phyloP scores from a whole-genome alignment of 116 monocot genomes.

The Papilionanthe hybrid region DNA sequence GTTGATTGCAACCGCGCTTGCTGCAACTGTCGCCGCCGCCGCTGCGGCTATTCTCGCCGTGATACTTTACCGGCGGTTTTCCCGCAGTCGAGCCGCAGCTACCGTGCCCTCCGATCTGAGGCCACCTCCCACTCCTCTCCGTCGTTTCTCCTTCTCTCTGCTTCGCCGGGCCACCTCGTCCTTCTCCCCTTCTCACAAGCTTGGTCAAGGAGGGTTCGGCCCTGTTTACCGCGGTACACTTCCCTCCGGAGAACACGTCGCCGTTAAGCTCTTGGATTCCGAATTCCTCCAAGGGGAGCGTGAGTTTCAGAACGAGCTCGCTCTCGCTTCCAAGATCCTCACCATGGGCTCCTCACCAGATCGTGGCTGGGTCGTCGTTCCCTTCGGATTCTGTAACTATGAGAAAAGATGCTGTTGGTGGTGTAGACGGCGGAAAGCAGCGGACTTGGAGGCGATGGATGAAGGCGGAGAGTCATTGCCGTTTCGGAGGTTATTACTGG shows the following conservation, averaged over 20 bases:
- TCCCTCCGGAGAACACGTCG: slow-evolving; percentile 42
- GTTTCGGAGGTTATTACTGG: slow-evolving; percentile 47
- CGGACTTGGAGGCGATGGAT: slow-evolving; percentile 7
- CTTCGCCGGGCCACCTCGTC: slow-evolving; percentile 62
- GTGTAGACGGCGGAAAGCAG: slow-evolving; percentile 11
- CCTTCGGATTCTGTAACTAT: slow-evolving; percentile 68
- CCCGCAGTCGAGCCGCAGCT: slow-evolving; percentile 16
- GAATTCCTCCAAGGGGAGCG: slow-evolving; percentile 92
- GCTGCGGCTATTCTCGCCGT: background rate
- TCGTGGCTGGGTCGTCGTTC: slow-evolving; percentile 33
- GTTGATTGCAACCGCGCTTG: background rate
- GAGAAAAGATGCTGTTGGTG: slow-evolving; percentile 8
- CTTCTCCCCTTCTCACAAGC: slow-evolving; percentile 44
- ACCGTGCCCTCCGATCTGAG: slow-evolving; percentile 12
- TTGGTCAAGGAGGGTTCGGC: slow-evolving; percentile 91
- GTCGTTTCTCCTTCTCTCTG: slow-evolving; percentile 55
- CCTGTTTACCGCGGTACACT: slow-evolving; percentile 79
- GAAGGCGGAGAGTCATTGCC: background rate
- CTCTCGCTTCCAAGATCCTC: slow-evolving; percentile 44
- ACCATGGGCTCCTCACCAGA: slow-evolving; percentile 6
- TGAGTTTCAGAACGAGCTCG: slow-evolving; percentile 92
- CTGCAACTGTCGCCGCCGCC: background rate
- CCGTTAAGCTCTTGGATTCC: slow-evolving; percentile 88
- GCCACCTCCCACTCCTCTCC: slow-evolving; percentile 12
- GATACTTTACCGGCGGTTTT: slow-evolving; percentile 28